Percentiles rank a stretch among this genome's conserved stretches.
phyloP scores from a whole-genome alignment of 345 rosid genomes.

The Gynandropsis gynandra region DNA sequence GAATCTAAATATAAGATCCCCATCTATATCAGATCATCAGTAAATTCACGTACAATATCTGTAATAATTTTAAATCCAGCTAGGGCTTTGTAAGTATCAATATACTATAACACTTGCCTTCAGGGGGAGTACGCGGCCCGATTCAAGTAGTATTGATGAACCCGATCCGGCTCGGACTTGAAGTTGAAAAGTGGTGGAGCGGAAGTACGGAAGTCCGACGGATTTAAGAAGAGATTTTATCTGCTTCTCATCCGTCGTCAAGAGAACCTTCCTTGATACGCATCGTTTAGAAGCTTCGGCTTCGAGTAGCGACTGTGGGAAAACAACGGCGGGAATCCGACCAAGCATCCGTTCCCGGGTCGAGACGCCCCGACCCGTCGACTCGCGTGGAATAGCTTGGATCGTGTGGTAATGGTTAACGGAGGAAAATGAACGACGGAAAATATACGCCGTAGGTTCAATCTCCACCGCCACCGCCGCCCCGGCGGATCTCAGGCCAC shows the following conservation, averaged over 20 bases:
- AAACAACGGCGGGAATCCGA: conserved; percentile 74
- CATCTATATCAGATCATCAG: conserved; percentile 11
- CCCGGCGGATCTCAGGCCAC: conserved; percentile 26
- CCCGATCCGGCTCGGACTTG: conserved; percentile 87
- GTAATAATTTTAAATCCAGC: background rate
- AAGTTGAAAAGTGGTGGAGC: conserved; percentile 68
- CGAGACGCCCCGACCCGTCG: conserved; percentile 50
- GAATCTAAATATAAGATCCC: conserved; percentile 43
- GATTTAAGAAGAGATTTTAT: conserved; percentile 56
- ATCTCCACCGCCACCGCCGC: conserved; percentile 7
- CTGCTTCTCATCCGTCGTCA: conserved; percentile 70
- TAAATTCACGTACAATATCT: conserved; percentile 1
- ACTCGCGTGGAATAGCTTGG: conserved; percentile 71
- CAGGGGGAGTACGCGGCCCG: conserved; percentile 73
- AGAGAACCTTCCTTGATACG: conserved; percentile 50
- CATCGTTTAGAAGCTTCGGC: conserved; percentile 30
- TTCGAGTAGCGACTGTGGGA: conserved; percentile 45
- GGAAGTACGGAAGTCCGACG: conserved; percentile 55
- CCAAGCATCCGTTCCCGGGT: conserved; percentile 60
- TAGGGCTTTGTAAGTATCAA: background rate
- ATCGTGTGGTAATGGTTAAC: conserved; percentile 47
- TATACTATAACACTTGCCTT: conserved; percentile 39
- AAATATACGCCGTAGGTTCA: conserved; percentile 7
- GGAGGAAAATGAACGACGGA: conserved; percentile 21
- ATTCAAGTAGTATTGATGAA: conserved; percentile 50